A percentile compares a stretch with the other conserved stretches of the same genome.
Evolutionary conservation across 2,329 filamentous ascomycete species (phyloP).

Genomic region (Beauveria asiatica): DNA sequence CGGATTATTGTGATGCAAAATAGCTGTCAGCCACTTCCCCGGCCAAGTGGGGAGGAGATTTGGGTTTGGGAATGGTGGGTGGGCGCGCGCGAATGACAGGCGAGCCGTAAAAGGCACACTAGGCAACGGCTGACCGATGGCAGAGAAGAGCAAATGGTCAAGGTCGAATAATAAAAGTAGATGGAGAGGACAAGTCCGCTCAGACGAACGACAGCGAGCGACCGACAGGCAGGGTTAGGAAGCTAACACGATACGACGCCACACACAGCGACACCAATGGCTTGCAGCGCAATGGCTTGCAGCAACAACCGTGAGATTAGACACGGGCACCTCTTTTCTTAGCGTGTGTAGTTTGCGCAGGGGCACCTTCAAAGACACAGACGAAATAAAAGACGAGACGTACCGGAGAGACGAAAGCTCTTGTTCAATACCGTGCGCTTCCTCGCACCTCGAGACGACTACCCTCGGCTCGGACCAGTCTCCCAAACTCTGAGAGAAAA

Average conservation of each 20-base stretch:
- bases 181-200: background rate
- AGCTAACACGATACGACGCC: background rate
- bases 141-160: background rate
- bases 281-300: background rate
- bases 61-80: background rate
- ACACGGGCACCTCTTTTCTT: background rate
- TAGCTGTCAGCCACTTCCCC: background rate
- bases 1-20: background rate
- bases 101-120: background rate
- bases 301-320: slow-evolving; percentile 3
- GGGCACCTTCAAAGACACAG: background rate
- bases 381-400: background rate
- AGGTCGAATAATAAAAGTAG: background rate
- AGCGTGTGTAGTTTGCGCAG: background rate
- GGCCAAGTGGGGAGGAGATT: background rate
- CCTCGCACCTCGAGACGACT: too few relatives aligned
- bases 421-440: too few relatives aligned
- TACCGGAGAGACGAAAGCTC: too few relatives aligned
- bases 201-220: background rate
- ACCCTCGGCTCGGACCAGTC: too few relatives aligned
- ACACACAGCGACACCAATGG: background rate
- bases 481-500: background rate
- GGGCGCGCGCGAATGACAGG: slow-evolving; percentile 1
- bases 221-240: background rate
- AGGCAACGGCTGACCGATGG: background rate